Evolutionary conservation across 2,329 filamentous ascomycete species (phyloP).

Genomic region (Sarocladium brachiariae): DNA sequence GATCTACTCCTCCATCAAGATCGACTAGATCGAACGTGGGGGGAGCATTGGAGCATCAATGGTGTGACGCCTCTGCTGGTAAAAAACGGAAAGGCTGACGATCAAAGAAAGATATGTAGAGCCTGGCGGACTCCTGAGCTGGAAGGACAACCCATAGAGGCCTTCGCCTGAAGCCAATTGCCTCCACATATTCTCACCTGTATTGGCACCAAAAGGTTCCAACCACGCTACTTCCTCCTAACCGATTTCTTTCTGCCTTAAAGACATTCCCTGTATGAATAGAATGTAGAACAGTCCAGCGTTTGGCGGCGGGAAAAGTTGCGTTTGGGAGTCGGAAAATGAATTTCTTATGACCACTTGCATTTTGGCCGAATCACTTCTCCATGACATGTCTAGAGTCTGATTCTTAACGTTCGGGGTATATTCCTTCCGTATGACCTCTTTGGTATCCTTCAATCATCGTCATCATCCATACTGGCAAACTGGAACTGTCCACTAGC

Average conservation of each 20-base stretch:
- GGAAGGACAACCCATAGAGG: no score
- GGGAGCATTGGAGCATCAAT: no score
- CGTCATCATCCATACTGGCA: conserved; percentile 44
- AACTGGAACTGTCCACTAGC: conserved; percentile 45
- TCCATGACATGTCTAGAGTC: conserved; percentile 6
- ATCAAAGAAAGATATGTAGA: no score
- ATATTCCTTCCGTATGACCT: not conserved
- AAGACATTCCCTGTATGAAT: conserved; percentile 2
- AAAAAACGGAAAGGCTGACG: no score
- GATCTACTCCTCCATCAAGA: conserved; percentile 97
- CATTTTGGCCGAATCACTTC: no score
- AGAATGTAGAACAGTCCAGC: conserved; percentile 8
- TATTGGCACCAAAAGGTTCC: no score
- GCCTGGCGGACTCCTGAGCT: no score
- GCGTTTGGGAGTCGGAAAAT: conserved; percentile 2
- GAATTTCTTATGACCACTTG: conserved; percentile 1
- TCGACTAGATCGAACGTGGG: conserved; percentile 54
- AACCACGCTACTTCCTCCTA: no score
- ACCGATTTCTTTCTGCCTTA: not conserved
- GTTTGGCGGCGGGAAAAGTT: not conserved
- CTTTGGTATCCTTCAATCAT: conserved; percentile 18
- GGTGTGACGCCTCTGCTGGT: no score
- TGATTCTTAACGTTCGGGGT: conserved; percentile 8
- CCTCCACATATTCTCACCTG: no score
- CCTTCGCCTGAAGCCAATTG: no score